phyloP scores from a whole-genome alignment of 164 flowering plant genomes.

The Hamamelis virginiana region DNA sequence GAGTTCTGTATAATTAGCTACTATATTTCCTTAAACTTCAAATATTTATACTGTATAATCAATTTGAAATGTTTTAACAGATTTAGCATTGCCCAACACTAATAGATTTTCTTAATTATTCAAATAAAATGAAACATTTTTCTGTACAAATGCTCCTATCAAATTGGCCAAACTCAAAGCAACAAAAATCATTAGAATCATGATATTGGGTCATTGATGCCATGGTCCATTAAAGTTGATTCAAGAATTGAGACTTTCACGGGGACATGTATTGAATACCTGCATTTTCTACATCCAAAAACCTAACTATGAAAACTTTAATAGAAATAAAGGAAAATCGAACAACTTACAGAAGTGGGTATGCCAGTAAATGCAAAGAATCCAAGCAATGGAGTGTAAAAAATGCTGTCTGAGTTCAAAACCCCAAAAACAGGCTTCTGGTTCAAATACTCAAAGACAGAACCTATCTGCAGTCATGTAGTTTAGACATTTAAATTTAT shows the following conservation, averaged over 20 bases:
- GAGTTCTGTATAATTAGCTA: too few species aligned
- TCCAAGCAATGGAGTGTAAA: constrained; percentile 90
- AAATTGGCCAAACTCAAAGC: too few species aligned
- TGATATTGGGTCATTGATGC: too few species aligned
- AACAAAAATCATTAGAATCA: too few species aligned
- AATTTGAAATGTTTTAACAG: too few species aligned
- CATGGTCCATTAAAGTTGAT: too few species aligned
- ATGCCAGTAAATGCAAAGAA: constrained; percentile 90
- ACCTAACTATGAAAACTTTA: background rate
- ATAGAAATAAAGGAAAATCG: background rate
- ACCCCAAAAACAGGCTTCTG: constrained; percentile 92
- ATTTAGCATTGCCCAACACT: too few species aligned
- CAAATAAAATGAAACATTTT: too few species aligned
- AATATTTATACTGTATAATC: too few species aligned
- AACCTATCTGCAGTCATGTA: constrained; percentile 68
- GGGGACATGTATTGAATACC: background rate
- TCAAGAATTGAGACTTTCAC: background rate
- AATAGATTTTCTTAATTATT: too few species aligned
- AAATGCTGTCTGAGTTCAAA: constrained; percentile 70
- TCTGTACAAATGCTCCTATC: too few species aligned
- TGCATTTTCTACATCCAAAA: background rate
- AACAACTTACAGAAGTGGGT: constrained; percentile 77
- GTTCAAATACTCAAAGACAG: constrained; percentile 83
- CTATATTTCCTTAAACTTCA: too few species aligned
- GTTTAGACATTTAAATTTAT: background rate